Base-by-base conservation (phyloP, 2,329 filamentous ascomycete genomes). In the Cladosporium sp. region DNA sequence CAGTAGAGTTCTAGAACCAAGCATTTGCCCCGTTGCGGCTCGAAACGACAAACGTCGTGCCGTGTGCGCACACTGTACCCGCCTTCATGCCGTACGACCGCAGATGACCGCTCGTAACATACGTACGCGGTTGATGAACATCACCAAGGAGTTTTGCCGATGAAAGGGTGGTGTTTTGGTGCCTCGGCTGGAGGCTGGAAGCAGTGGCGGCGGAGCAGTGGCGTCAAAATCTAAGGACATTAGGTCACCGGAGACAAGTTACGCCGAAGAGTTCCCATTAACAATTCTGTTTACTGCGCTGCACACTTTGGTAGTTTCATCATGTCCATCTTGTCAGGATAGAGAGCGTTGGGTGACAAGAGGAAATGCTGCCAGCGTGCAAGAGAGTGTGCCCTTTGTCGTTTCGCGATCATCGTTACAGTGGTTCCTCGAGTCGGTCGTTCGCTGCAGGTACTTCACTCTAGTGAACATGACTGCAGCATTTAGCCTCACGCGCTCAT, bases 1-100 rank as follows among this genome's bases (percentile, higher is more conserved):
- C 36, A 43, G 36, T 13, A 13, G 30, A 18, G 25, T n/a, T 61
- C 58, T 61, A 61, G 58, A 61, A 61, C 58, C 30, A 51, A 51
- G 46, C 28, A 36, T 14, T 30, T 14, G 43, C 43, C 58, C 49
- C 49, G 43, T 26, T 49, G 58, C 58, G 58, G 58, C 43, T 61
- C 58, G n/a, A n/a, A 11, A 39, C 23, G 21, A 34, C 30, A 23
- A 21, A 36, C 54, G 7, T 11, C 54, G 21, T 34, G n/a, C 46
- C 58, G 58, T 61, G 46, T 61, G 16, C 53, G 30, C 58, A 51
- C 28, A 36, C 7, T 5, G 11, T 46, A 30, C 14, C 36, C 56
- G 16, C 25, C 26, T 30, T 25, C 21, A 16, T 57, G 54, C 32
- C 18, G 54, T 58, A 11, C 56, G 36, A 39, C 56, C 16, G 36